Evolutionary conservation across 2,329 filamentous ascomycete genomes (phyloP).

Genomic region (Aspergillus brasiliensis): DNA sequence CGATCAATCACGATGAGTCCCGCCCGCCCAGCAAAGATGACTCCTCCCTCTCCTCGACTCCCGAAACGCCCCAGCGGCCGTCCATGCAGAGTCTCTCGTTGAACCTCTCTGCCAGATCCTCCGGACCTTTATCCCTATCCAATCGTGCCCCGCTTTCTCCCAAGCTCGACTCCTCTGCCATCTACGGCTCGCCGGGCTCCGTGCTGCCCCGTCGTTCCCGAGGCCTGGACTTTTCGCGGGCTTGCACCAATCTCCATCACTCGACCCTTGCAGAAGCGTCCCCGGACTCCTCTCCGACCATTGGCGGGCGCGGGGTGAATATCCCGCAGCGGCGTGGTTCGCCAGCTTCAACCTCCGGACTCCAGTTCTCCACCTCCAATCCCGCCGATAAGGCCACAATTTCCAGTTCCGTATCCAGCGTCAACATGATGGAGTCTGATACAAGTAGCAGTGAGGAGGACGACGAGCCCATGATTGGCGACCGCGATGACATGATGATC

Average conservation of each 20-base stretch:
- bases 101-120: constrained; percentile 63
- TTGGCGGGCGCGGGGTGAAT: constrained; percentile 67
- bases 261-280: constrained; percentile 90
- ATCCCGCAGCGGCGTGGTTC: constrained; percentile 62
- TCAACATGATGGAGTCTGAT: constrained; percentile 77
- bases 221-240: constrained; percentile 88
- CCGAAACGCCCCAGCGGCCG: constrained; percentile 73
- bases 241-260: constrained; percentile 92
- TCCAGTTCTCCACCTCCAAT: constrained; percentile 71
- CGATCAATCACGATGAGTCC: constrained; percentile 59
- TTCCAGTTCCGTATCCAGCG: constrained; percentile 80
- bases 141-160: constrained; percentile 75
- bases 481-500: constrained; percentile 75
- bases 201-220: constrained; percentile 86
- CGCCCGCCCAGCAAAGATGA: constrained; percentile 68
- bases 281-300: constrained; percentile 86
- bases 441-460: constrained; percentile 71
- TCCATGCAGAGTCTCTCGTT: constrained; percentile 68
- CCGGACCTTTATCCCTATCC: constrained; percentile 53
- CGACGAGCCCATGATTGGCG: constrained; percentile 63
- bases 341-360: constrained; percentile 59
- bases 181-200: constrained; percentile 83
- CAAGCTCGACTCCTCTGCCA: constrained; percentile 80
- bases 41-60: constrained; percentile 55
- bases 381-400: constrained; percentile 70